Evolutionary conservation across 306 rosid species (phyloP), one percentile per base, ranked within the genome.

Genomic region (Fragaria ananassa): DNA sequence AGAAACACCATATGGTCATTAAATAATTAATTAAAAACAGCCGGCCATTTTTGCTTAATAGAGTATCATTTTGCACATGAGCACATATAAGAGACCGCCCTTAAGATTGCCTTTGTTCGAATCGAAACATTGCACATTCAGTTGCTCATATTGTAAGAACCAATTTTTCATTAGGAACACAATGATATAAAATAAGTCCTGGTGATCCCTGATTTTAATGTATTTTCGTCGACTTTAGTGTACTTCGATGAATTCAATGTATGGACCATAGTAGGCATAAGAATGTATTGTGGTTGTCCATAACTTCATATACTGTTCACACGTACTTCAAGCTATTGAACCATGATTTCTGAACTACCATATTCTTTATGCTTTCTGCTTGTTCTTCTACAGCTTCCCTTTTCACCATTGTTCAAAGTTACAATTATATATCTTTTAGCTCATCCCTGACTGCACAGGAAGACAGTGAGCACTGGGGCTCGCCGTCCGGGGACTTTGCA

Each of bases 401-500:
- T 78, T 27, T 23, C 71, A 76, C 74, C 58, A 3, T 71, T 71
- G 76, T 87, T 53, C 85, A 88, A 78, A 64, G 62, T 50, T 67
- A 57, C 57, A 74, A 5, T 47, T 80, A 50, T 1, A 47, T 82
- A 21, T 57, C 63, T 10, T 3, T 9, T 8, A 4, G 31, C 63
- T 57, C 63, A 23, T 57, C 34, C 63, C 31, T 77, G 15, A 19
- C 51, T 27, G 76, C 81, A 39, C 29, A 6, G 25, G 61, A 3
- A 10, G 61, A 56, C 57, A 18, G 57, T 56, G 3, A n/a, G 12
- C 3, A 19, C 12, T 82, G 86, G 80, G 70, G 76, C 80, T 91
- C 93, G 6, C 86, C 92, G 64, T 84, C 89, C 4, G 82, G 80
- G 18, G 88, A 89, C 61, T 91, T 91, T 64, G 88, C 92, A 29